Evolutionary conservation across 306 rosid genomes (phyloP), one percentile per base, ranked within the genome.

Genomic region (Vigna unguiculata): DNA sequence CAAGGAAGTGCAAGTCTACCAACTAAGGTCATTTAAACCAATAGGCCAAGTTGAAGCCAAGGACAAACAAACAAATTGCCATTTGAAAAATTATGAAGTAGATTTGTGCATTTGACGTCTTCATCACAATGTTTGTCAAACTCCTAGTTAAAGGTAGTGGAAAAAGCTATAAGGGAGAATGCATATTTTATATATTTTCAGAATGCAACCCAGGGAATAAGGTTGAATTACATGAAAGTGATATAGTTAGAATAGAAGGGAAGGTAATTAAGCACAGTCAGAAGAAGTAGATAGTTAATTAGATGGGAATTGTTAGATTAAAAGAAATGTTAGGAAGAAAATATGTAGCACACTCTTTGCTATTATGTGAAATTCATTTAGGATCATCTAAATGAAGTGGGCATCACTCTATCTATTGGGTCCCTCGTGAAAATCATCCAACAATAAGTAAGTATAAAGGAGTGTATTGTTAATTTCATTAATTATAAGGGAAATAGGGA

Each of bases 311-410:
- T 17, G 6, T 30, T 30, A 60, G 13, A 60, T 15, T 30, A 60
- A 60, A 41, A 28, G 21, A 60, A 28, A 30, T 59, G 13, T 13
- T 30, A 30, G 13, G 66, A 59, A 15, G 10, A 59, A 40, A 28
- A 60, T 60, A 15, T 15, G 41, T 59, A 60, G 43, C 43, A 12
- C 10, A 58, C 19, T 57, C 62, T 58, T 59, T 28, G 30, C 9
- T 25, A 34, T n/a, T 62, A 9, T 34, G 47, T 62, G 69, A 61
- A 60, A 61, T 61, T 61, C 24, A n/a, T 34, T 24, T 61, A 61
- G 2, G 13, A 30, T 41, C 21, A 5, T 14, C 66, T 60, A 28
- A 60, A 28, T 30, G 66, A 60, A 15, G 12, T 30, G 43, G 9
- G 24, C 15, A 12, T 7, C 46, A 61, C 25, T 34, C 46, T 61